Conservation (phyloP, 2,329 filamentous ascomycete genomes). For the Volutella citrinella region DNA sequence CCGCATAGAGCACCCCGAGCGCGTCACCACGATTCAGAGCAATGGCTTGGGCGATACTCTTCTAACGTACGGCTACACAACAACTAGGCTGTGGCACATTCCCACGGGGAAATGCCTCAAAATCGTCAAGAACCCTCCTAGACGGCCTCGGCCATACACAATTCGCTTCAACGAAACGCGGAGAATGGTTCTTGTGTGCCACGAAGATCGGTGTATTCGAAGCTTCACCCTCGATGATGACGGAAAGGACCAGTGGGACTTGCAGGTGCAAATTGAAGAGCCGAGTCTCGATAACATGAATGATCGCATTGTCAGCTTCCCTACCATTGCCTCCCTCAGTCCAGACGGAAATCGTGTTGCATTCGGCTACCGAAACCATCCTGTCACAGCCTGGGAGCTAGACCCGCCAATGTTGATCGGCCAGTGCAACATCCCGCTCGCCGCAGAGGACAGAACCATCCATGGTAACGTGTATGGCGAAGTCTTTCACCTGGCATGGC, state of each 20-base stretch:
- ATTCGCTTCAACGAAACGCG: slow-evolving; percentile 19
- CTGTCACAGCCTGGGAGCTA: slow-evolving; percentile 29
- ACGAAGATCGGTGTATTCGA: slow-evolving; percentile 20
- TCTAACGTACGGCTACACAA: slow-evolving; percentile 27
- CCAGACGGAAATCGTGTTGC: slow-evolving; percentile 25
- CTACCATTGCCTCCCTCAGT: no score
- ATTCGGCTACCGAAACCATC: slow-evolving; percentile 28
- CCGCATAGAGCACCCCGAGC: no score
- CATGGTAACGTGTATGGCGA: slow-evolving; percentile 21
- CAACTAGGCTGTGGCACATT: slow-evolving; percentile 25
- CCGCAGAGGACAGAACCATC: slow-evolving; percentile 11
- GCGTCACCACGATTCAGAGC: no score
- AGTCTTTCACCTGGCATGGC: slow-evolving; percentile 24
- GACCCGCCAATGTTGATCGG: slow-evolving; percentile 22
- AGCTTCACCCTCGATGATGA: slow-evolving; percentile 15
- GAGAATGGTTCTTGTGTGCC: slow-evolving; percentile 18
- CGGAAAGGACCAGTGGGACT: slow-evolving; percentile 14
- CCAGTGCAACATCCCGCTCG: no score
- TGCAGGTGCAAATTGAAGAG: slow-evolving; percentile 19
- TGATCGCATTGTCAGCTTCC: slow-evolving; percentile 22
- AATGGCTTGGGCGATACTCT: no score
- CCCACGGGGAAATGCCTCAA: slow-evolving; percentile 20
- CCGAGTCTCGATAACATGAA: slow-evolving; percentile 22
- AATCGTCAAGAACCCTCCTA: slow-evolving; percentile 17
- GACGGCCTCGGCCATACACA: slow-evolving; percentile 20